phyloP scores from a whole-genome alignment of 1,284 basidiomycete species.

The Ceraceosorus guamensis region DNA sequence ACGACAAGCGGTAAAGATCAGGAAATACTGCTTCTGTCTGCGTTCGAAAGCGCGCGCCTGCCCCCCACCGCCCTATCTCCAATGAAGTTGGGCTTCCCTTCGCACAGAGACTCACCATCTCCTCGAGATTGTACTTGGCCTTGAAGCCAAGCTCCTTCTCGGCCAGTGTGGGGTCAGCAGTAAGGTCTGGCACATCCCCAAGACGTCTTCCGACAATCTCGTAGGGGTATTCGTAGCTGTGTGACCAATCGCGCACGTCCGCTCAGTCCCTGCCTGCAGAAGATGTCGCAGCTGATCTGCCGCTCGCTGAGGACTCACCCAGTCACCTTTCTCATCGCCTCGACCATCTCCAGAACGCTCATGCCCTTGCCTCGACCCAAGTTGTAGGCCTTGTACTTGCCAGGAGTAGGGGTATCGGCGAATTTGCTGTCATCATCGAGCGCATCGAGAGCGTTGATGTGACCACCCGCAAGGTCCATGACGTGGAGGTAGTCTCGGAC shows the following conservation, averaged over 20 bases:
- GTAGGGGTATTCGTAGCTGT: constrained; percentile 67
- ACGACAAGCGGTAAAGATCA: constrained; percentile 8
- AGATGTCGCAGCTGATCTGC: too few species aligned
- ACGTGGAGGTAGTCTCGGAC: constrained; percentile 92
- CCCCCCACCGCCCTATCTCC: too few species aligned
- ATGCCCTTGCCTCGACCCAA: constrained; percentile 87
- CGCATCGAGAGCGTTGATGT: constrained; percentile 84
- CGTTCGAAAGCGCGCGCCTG: not conserved
- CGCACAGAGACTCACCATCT: constrained; percentile 25
- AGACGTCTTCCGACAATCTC: constrained; percentile 77
- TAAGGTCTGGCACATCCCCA: constrained; percentile 94
- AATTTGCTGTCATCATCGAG: constrained; percentile 55
- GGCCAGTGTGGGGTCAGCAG: constrained; percentile 84
- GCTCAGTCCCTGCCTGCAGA: not conserved
- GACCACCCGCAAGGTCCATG: constrained; percentile 86
- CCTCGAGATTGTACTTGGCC: constrained; percentile 55
- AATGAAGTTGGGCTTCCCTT: not conserved
- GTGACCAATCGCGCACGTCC: constrained; percentile 33
- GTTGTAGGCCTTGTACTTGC: constrained; percentile 86
- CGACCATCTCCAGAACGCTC: constrained; percentile 87
- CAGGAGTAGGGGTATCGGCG: constrained; percentile 37
- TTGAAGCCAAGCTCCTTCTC: constrained; percentile 91
- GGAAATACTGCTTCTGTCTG: constrained; percentile 66
- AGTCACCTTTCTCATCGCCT: constrained; percentile 87
- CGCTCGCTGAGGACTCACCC: constrained; percentile 55